Base-by-base conservation (phyloP, 2,329 filamentous ascomycete species). In the Phaeosphaeria sp. region DNA sequence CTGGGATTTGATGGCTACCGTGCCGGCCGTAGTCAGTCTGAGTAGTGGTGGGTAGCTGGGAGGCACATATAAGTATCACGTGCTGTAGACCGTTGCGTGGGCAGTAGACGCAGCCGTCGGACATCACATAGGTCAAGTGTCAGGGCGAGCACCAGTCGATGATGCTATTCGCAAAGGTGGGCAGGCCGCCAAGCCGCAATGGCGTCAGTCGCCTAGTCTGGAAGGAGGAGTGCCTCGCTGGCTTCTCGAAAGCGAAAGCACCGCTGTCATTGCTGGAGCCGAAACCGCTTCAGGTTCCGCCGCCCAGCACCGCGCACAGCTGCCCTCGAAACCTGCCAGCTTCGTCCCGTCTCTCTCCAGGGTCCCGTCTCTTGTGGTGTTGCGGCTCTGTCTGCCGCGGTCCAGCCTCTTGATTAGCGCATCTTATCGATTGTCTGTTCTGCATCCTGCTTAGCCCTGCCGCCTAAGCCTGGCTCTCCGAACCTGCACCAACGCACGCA, bases 381-480 rank as follows among this genome's bases (percentile, higher is more conserved):
- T 55, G 52, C 52, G 52, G 52, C 52, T 55, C 52, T 50, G 46
- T 33, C 46, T 50, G 46, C 54, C 47, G 52, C 39, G 54, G 54
- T 47, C 47, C 54, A 55, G 54, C 47, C 39, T 21, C 21, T 30
- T 50, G 44, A 11, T 30, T 50, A 50, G 41, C 41, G 39, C 30
- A 23, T 30, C 55, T 66, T 68, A 68, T 68, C 65, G 64, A 64
- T 65, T 59, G 53, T 56, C 43, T 47, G 54, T 6, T 46, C 50
- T 54, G 22, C 44, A 54, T 42, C 25, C 27, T 48, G 52, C 33
- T 42, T 54, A 54, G 52, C 30, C 51, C 20, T 25, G 15, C 52
- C 52, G 52, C 52, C 52, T 44, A 39, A 55, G 52, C 39, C 46
- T 55, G 53, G 39, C 51, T 27, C 44, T 50, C 48, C 44, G 53